phyloP scores from a whole-genome alignment of 257 asterid genomes.

The Coffea canephora region DNA sequence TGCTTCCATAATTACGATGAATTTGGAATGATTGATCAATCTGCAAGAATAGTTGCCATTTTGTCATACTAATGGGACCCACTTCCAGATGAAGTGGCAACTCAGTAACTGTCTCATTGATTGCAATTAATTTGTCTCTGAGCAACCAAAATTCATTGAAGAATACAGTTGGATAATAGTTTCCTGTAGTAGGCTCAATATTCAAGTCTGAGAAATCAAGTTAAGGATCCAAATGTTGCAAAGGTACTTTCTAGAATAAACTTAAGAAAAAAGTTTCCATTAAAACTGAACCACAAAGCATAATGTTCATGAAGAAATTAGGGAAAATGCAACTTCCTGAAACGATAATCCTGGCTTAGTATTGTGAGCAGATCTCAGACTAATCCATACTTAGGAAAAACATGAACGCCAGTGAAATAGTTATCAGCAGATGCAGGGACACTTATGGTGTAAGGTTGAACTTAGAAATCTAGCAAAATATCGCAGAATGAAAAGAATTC shows the following conservation, averaged over 20 bases:
- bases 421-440: neutral
- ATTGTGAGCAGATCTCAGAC: neutral
- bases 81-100: slow-evolving; percentile 85
- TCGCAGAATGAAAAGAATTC: neutral
- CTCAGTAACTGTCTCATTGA: slow-evolving; percentile 81
- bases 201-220: slow-evolving; percentile 57
- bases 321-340: neutral
- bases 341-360: neutral
- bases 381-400: neutral
- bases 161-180: slow-evolving; percentile 81
- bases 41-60: slow-evolving; percentile 94
- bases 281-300: neutral
- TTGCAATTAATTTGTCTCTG: slow-evolving; percentile 62
- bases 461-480: neutral
- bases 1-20: slow-evolving; percentile 94
- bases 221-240: slow-evolving; percentile 42
- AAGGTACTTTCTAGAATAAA: slow-evolving; percentile 2
- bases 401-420: too few relatives aligned
- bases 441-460: neutral
- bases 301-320: neutral
- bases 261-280: neutral
- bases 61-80: slow-evolving; percentile 95
- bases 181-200: slow-evolving; percentile 70
- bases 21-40: slow-evolving; percentile 95
- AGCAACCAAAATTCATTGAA: slow-evolving; percentile 98